Evolutionary conservation across 1,284 basidiomycete genomes (phyloP).

Genomic region (Irpex lacteus): DNA sequence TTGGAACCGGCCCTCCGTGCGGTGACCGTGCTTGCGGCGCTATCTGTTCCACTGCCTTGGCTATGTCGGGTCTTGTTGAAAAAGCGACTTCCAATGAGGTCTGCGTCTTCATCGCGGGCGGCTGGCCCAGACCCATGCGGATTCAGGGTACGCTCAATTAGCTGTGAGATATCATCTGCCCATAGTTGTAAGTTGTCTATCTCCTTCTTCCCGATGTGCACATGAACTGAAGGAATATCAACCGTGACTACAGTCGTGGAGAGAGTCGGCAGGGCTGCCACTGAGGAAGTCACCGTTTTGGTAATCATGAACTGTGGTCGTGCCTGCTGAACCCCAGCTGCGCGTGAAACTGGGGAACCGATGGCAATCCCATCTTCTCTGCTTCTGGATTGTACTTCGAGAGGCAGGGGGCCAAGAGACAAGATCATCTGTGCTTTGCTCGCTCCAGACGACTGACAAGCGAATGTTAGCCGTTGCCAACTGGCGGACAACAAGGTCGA

Average conservation of each 20-base stretch:
- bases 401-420: slow-evolving; percentile 28
- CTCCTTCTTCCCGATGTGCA: slow-evolving; percentile 57
- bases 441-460: slow-evolving; percentile 40
- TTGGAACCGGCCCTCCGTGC: slow-evolving; percentile 23
- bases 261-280: slow-evolving; percentile 12
- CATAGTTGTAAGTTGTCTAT: slow-evolving; percentile 82
- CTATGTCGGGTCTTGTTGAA: slow-evolving; percentile 61
- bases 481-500: slow-evolving; percentile 33
- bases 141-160: slow-evolving; percentile 43
- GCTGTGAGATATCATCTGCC: slow-evolving; percentile 79
- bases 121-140: slow-evolving; percentile 19
- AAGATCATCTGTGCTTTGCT: slow-evolving; percentile 28
- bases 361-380: background rate
- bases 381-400: background rate
- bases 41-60: slow-evolving; percentile 33
- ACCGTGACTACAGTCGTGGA: slow-evolving; percentile 45
- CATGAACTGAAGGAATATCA: slow-evolving; percentile 64
- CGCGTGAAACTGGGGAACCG: slow-evolving; percentile 1
- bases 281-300: slow-evolving; percentile 1
- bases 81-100: slow-evolving; percentile 81
- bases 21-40: slow-evolving; percentile 22
- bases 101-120: slow-evolving; percentile 52
- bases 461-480: slow-evolving; percentile 45
- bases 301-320: slow-evolving; percentile 13
- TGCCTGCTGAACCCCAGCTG: background rate